A percentile compares a stretch with the other conserved stretches of the same genome.
phyloP scores from a whole-genome alignment of 768 basidiomycete genomes.

The Naganishia friedmannii region DNA sequence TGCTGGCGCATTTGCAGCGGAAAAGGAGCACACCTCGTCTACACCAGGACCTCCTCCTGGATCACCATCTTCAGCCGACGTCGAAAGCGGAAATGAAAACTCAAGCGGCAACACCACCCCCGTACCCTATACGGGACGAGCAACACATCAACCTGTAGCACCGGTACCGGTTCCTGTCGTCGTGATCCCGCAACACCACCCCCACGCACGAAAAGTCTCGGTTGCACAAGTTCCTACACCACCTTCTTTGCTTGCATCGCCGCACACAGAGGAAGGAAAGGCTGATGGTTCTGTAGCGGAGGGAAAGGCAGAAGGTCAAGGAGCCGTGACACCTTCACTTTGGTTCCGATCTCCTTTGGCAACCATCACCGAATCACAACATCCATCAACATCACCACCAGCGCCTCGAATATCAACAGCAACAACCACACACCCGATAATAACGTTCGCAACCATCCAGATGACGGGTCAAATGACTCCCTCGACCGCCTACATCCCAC shows the following conservation, averaged over 20 bases:
- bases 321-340: background rate
- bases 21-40: background rate
- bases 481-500: slow-evolving; percentile 48
- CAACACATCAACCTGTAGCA: background rate
- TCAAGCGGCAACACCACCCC: background rate
- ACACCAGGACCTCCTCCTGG: too few relatives aligned
- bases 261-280: background rate
- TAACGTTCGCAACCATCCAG: slow-evolving; percentile 5
- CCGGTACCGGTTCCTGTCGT: background rate
- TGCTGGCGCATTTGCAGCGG: background rate
- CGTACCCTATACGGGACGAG: background rate
- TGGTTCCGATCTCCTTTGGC: background rate
- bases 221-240: slow-evolving; percentile 1
- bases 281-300: background rate
- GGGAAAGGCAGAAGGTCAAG: background rate
- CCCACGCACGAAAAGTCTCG: slow-evolving; percentile 9
- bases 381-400: too few relatives aligned
- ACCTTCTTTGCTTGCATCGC: background rate
- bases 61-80: too few relatives aligned
- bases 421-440: background rate
- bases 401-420: background rate
- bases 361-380: background rate
- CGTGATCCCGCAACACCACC: slow-evolving; percentile 2
- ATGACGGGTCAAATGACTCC: slow-evolving; percentile 38
- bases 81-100: background rate